Percentiles rank a stretch among this genome's conserved stretches.
These are phyloP conservation scores for Lyophyllum shimeji DNA, from an alignment of 768 basidiomycete genomes.

Conservation along the genomic window DNA sequence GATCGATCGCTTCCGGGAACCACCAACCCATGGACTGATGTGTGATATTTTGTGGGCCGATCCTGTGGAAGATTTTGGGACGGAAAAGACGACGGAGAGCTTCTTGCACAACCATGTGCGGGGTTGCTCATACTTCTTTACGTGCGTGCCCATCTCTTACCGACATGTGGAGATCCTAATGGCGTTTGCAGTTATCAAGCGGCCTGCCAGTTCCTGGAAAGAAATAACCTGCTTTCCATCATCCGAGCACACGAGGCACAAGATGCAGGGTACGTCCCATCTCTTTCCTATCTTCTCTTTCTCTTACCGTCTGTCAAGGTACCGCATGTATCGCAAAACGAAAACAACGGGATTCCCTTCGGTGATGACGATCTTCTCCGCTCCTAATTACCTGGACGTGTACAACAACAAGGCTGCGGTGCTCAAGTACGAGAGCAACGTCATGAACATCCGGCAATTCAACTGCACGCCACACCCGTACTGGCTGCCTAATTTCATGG, in stretches of 20 bases:
- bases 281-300: neutral
- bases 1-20: conserved; percentile 98
- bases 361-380: conserved; percentile 99
- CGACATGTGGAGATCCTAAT: conserved; percentile 5
- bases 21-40: conserved; percentile 96
- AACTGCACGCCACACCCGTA: conserved; percentile 96
- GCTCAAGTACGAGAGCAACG: conserved; percentile 98
- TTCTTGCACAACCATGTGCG: conserved; percentile 97
- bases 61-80: conserved; percentile 96
- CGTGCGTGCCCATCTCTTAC: conserved; percentile 28
- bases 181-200: conserved; percentile 75
- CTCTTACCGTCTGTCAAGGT: conserved; percentile 44
- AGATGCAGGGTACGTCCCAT: conserved; percentile 80
- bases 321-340: conserved; percentile 99
- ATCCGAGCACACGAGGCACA: conserved; percentile 99
- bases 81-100: conserved; percentile 86
- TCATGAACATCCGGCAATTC: conserved; percentile 98
- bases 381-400: conserved; percentile 97
- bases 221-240: conserved; percentile 95
- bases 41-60: conserved; percentile 99
- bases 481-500: conserved; percentile 99
- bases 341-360: conserved; percentile 98
- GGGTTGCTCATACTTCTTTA: conserved; percentile 94
- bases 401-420: conserved; percentile 99
- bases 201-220: conserved; percentile 94